Base-by-base conservation (phyloP, 164 flowering plant genomes). In the Brasenia schreberi region DNA sequence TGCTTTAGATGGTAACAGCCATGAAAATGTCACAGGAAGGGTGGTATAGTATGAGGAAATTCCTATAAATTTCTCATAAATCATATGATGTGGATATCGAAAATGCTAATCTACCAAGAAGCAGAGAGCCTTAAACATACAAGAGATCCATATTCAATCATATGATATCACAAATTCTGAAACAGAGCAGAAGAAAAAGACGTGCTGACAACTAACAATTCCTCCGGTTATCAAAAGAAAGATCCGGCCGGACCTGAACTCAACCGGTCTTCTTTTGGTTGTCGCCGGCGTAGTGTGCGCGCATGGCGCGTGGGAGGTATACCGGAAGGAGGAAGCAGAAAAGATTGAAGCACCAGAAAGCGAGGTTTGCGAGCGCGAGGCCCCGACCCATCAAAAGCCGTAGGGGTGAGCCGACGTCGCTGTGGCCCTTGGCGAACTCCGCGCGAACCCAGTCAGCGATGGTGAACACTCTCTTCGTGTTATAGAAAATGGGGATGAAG, bases 291-390 rank as follows among this genome's bases (percentile, higher is more conserved):
- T 83, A 90, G 61, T 87, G 84, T 27, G 43, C 71, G 77, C 79
- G 80, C 60, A 90, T 81, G 61, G 85, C 88, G 64, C 68, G 82
- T 0, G 92, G 97, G 42, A 90, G 77, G 75, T 82, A 90, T 67
- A 86, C 76, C 52, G 94, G 97, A 77, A 90, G 67, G 81, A 90
- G 78, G 65, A 87, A 84, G 27, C 92, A 89, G 78, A 87, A 85
- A 65, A 90, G 69, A 79, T 90, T 90, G 73, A 80, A 87, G 65
- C 83, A 67, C 96, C 96, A 90, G 42, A 87, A 76, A 58, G 42
- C 85, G 81, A 86, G 39, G 66, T 87, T 90, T 0, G 83, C 92
- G 14, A 83, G 45, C 0, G 94, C 97, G 59, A 90, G 85, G 0
- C 61, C 83, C 68, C 82, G 76, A 1, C 91, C 97, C 5, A 82